Conservation (phyloP, 2,329 filamentous ascomycete genomes). For the Pleomassaria siparia region DNA sequence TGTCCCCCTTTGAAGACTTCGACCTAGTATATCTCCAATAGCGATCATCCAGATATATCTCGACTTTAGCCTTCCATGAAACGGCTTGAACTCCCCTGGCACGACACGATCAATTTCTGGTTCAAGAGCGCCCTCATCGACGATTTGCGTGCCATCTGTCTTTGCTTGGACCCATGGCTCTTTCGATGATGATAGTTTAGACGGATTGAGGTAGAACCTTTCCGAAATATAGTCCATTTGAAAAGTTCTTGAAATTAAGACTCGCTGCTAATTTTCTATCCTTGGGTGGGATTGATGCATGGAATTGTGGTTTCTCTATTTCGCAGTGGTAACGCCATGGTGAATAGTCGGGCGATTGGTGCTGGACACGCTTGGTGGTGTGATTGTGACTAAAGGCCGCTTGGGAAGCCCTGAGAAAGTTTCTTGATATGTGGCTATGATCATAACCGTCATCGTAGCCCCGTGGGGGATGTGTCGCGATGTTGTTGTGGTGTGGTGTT, state of each 20-base stretch:
- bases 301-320: no score
- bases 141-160: background rate
- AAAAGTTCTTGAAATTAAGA: background rate
- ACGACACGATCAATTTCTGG: conserved; percentile 1
- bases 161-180: background rate
- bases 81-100: conserved; percentile 9
- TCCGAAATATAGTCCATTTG: background rate
- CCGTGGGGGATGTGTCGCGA: no score
- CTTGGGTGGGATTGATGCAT: no score
- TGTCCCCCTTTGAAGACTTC: background rate
- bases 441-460: no score
- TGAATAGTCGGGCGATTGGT: background rate
- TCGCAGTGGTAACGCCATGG: conserved; percentile 4
- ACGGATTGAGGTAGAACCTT: background rate
- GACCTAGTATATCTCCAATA: conserved; percentile 16
- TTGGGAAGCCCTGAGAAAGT: no score
- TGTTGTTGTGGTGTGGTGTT: background rate
- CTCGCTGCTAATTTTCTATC: background rate
- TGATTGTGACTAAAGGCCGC: background rate
- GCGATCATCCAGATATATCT: conserved; percentile 26
- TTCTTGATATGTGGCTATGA: no score
- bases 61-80: conserved; percentile 22
- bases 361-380: background rate
- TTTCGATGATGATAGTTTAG: background rate
- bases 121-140: background rate